Conservation (phyloP, 805 yeast genomes). For the Saccharomycopsis amapae region DNA sequence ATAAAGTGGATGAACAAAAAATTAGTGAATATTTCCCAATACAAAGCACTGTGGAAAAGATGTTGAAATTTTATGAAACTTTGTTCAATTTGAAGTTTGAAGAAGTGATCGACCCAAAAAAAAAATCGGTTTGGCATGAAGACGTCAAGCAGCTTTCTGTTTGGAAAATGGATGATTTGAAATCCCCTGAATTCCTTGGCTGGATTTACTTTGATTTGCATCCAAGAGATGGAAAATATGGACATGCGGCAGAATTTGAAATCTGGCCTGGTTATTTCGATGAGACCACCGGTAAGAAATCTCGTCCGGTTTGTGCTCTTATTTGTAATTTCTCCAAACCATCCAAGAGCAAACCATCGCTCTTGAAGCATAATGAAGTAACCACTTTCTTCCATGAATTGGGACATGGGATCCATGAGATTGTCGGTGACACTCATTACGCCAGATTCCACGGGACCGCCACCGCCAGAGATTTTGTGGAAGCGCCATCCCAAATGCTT, state of each 20-base stretch:
- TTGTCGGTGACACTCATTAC: conserved; percentile 58
- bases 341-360: conserved; percentile 18
- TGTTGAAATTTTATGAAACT: conserved; percentile 65
- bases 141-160: conserved; percentile 72
- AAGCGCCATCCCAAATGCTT: conserved; percentile 84
- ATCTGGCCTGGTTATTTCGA: conserved; percentile 51
- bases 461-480: conserved; percentile 82
- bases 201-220: conserved; percentile 76
- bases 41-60: conserved; percentile 55
- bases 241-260: conserved; percentile 83
- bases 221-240: conserved; percentile 81
- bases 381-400: conserved; percentile 85
- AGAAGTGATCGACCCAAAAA: conserved; percentile 35
- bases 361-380: conserved; percentile 49
- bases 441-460: conserved; percentile 70
- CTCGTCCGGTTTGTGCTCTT: conserved; percentile 65
- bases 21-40: conserved; percentile 77
- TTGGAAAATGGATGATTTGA: conserved; percentile 49
- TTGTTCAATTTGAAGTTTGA: conserved; percentile 64
- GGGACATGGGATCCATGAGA: conserved; percentile 82
- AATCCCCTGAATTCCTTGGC: conserved; percentile 56
- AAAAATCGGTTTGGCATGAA: conserved; percentile 60
- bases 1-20: conserved; percentile 62
- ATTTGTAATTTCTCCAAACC: conserved; percentile 84
- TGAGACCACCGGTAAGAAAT: conserved; percentile 36